phyloP scores from a whole-genome alignment of 257 asterid species.

The Rehmannia glutinosa region DNA sequence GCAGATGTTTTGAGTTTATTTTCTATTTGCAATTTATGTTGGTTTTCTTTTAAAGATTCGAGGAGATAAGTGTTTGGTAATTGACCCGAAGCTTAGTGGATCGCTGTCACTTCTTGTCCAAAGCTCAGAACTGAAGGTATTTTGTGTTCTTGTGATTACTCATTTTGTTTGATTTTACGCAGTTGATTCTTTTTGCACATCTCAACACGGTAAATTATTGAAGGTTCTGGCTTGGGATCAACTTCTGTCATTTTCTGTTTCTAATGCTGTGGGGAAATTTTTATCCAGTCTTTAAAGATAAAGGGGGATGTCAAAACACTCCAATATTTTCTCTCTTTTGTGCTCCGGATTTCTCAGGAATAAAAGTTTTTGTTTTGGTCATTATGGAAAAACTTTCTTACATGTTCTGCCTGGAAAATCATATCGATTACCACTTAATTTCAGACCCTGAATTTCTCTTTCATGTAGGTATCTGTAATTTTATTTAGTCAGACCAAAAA shows the following conservation, averaged over 20 bases:
- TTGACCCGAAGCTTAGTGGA: slow-evolving; percentile 95
- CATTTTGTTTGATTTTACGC: neutral
- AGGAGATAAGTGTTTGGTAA: slow-evolving; percentile 89
- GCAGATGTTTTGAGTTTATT: neutral
- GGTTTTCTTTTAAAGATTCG: slow-evolving; percentile 48
- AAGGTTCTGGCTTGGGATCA: neutral
- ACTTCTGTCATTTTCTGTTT: neutral
- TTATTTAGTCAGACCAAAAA: neutral
- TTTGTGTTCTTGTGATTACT: neutral
- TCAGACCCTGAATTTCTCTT: neutral
- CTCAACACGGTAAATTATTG: neutral
- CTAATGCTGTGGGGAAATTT: neutral
- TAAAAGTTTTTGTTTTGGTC: neutral
- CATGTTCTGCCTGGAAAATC: neutral
- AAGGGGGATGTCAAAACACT: neutral
- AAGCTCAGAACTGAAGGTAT: slow-evolving; percentile 84
- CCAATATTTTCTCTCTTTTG: neutral
- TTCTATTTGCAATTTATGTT: slow-evolving; percentile 2
- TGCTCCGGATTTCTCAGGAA: neutral
- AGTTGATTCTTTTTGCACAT: neutral
- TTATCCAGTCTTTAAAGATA: neutral
- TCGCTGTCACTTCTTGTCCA: slow-evolving; percentile 78
- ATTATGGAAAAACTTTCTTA: neutral
- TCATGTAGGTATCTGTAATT: neutral
- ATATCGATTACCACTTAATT: neutral